Base-by-base conservation (phyloP, 169 alveolate species). In the Babesia divergens region DNA sequence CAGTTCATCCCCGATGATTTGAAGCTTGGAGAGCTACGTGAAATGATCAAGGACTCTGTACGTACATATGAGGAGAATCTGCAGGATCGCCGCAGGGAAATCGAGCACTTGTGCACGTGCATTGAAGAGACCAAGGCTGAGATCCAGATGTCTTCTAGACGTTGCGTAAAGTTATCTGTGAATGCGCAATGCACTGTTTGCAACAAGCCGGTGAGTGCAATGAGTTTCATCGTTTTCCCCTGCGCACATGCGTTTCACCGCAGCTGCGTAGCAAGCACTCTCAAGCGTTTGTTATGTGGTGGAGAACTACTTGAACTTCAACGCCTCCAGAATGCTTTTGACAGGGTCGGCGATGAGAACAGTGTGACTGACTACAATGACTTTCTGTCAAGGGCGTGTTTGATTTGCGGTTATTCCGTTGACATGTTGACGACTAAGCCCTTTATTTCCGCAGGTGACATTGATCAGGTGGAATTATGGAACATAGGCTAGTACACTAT, bases 241-340 rank as follows among this genome's bases (percentile, higher is more conserved):
- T 80, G 88, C 35, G 69, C 60, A 5, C 88, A 80, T 65, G 71
- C 60, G 16, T 80, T 80, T 35, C 88, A 80, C 65, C 69, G 74
- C 34, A 43, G 58, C 22, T 80, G 88, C 83, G 60, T 70, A 3
- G 69, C 80, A 8, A 47, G 22, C n/a, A 64, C 53, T 6, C 72
- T 70, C 34, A 43, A 56, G 43, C 34, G 64, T 18, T 49, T 80
- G 9, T 65, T 80, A 13, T 44, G 34, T 5, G 83, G 88, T 6
- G 31, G 50, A 8, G 88, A 68, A 0, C 66, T 70, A 5, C 6
- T 53, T 26, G 84, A 80, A 59, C 55, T 80, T 4, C 59, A 80
- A 18, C 34, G 62, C 2, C 54, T 80, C n/a, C 67, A 69, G 52
- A 62, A 32, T n/a, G 49, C 60, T 6, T 58, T 51, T 44, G 77